Percentiles rank a stretch among this genome's conserved stretches.
Evolutionary conservation across 208 protist species (phyloP).

Genomic region (Leishmania tarentolae): DNA sequence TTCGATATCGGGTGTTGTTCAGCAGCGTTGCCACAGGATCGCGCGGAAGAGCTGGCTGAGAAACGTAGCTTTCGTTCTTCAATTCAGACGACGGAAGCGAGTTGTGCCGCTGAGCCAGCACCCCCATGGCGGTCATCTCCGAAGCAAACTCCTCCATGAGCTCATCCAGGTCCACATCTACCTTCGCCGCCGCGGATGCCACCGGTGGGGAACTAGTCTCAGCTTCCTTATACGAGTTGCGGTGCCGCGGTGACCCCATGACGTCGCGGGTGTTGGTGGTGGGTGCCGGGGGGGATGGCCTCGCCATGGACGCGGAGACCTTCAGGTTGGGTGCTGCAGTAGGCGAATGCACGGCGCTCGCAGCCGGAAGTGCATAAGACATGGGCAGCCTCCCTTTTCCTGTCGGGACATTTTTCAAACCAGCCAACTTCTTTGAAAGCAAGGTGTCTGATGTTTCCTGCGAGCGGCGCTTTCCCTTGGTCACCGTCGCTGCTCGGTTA

Average conservation of each 20-base stretch:
- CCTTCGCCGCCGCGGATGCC: slow-evolving; percentile 9
- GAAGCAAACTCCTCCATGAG: slow-evolving; percentile 77
- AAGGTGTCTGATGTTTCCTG: slow-evolving; percentile 14
- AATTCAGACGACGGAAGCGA: background rate
- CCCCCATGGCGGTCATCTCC: slow-evolving; percentile 61
- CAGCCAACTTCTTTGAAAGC: slow-evolving; percentile 22
- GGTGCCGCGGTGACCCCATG: slow-evolving; percentile 5
- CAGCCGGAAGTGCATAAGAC: background rate
- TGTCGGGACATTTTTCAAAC: slow-evolving; percentile 29
- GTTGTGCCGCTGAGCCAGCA: slow-evolving; percentile 24
- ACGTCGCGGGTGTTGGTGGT: slow-evolving; percentile 9
- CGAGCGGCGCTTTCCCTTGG: slow-evolving; percentile 12
- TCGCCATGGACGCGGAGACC: slow-evolving; percentile 3
- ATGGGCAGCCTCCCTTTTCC: slow-evolving; percentile 20
- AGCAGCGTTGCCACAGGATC: slow-evolving; percentile 58
- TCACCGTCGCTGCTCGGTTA: background rate
- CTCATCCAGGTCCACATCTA: slow-evolving; percentile 61
- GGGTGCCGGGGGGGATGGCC: background rate
- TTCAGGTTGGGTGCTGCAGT: background rate
- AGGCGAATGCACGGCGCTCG: slow-evolving; percentile 14
- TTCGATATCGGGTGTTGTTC: slow-evolving; percentile 66
- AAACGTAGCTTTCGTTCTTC: background rate
- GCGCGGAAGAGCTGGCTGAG: slow-evolving; percentile 3
- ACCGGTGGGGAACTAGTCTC: slow-evolving; percentile 5
- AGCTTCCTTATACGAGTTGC: slow-evolving; percentile 10